Evolutionary conservation across 2,329 filamentous ascomycete genomes (phyloP).

Genomic region (Aspergillus vadensis): DNA sequence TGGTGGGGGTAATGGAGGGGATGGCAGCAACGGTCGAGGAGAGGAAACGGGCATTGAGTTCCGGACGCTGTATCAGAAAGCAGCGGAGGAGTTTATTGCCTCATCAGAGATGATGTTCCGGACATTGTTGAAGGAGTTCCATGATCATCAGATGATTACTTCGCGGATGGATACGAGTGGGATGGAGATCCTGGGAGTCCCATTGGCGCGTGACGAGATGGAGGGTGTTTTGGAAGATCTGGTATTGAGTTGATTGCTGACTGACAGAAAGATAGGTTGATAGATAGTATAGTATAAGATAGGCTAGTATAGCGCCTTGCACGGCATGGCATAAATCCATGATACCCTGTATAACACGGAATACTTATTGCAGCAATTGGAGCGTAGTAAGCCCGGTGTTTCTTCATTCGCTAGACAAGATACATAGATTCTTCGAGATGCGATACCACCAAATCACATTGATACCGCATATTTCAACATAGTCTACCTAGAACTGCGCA

Average conservation of each 20-base stretch:
- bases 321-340: slow-evolving; percentile 15
- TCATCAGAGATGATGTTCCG: slow-evolving; percentile 95
- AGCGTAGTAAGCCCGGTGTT: background rate
- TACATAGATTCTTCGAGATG: background rate
- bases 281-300: slow-evolving; percentile 9
- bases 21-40: slow-evolving; percentile 12
- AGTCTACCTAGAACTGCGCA: slow-evolving; percentile 39
- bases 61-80: slow-evolving; percentile 88
- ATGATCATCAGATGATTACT: slow-evolving; percentile 96
- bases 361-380: background rate
- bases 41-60: slow-evolving; percentile 76
- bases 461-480: too few relatives aligned
- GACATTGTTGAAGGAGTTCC: slow-evolving; percentile 92
- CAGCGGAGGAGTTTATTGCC: slow-evolving; percentile 94
- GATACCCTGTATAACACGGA: slow-evolving; percentile 35
- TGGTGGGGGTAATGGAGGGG: slow-evolving; percentile 33
- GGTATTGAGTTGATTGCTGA: slow-evolving; percentile 36
- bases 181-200: slow-evolving; percentile 80
- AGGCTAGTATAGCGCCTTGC: background rate
- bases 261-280: background rate
- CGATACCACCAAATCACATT: background rate
- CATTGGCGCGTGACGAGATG: slow-evolving; percentile 83
- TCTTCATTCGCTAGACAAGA: background rate
- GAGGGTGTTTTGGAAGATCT: slow-evolving; percentile 84
- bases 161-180: slow-evolving; percentile 83